A percentile compares a stretch with the other conserved stretches of the same genome.
Evolutionary conservation across 495 filamentous ascomycete genomes (phyloP).

Genomic region (Bryoglossum gracile): DNA sequence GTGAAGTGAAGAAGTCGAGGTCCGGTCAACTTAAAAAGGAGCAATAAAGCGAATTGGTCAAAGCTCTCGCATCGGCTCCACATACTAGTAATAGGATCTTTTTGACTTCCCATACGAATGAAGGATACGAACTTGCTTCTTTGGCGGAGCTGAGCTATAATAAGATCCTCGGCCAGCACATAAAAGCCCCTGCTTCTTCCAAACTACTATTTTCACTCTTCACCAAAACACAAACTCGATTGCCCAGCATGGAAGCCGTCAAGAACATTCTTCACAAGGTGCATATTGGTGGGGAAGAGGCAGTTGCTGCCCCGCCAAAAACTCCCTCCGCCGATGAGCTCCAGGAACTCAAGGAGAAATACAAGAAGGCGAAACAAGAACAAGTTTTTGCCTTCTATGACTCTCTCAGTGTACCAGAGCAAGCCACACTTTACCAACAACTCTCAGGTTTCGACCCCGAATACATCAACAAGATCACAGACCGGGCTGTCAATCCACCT

Average conservation of each 20-base stretch:
- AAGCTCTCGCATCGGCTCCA: too few species aligned
- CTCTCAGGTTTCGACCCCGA: conserved; percentile 70
- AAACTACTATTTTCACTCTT: not conserved
- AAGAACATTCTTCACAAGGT: conserved; percentile 48
- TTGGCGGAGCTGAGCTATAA: conserved; percentile 16
- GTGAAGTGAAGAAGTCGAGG: too few species aligned
- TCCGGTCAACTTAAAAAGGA: too few species aligned
- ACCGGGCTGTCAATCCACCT: conserved; percentile 74
- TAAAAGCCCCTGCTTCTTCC: too few species aligned
- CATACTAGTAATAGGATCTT: too few species aligned
- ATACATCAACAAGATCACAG: conserved; percentile 75
- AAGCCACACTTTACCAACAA: conserved; percentile 74
- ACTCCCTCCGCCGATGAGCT: conserved; percentile 69
- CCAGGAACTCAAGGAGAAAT: conserved; percentile 67
- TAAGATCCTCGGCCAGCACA: conserved; percentile 4
- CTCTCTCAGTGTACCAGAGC: conserved; percentile 60
- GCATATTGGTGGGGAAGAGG: conserved; percentile 39
- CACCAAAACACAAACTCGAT: not conserved
- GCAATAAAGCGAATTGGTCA: too few species aligned
- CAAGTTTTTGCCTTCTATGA: conserved; percentile 93
- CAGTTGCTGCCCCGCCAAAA: conserved; percentile 35
- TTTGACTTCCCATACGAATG: too few species aligned
- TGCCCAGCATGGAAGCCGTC: conserved; percentile 28
- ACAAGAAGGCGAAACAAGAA: conserved; percentile 70
- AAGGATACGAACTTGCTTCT: too few species aligned